phyloP scores from a whole-genome alignment of 345 rosid species.

The Citrus reticulata region DNA sequence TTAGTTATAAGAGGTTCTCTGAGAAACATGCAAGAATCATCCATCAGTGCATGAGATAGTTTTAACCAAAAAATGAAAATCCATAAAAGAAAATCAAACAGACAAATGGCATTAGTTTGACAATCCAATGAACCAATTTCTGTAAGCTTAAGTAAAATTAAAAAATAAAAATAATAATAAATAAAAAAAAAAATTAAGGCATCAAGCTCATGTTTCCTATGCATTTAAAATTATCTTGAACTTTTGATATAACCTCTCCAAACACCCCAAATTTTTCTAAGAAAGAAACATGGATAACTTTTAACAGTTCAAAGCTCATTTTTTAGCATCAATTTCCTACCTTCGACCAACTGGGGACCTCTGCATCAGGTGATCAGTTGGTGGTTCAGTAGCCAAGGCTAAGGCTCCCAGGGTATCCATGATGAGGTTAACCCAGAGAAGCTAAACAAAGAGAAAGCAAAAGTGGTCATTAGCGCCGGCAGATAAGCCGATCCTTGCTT shows the following conservation, averaged over 20 bases:
- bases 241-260: background rate
- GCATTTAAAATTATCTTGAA: background rate
- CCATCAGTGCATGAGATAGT: background rate
- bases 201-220: background rate
- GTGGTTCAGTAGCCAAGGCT: conserved; percentile 98
- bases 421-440: conserved; percentile 97
- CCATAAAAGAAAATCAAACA: background rate
- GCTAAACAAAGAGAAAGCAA: conserved; percentile 40
- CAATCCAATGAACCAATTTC: background rate
- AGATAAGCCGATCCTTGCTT: background rate
- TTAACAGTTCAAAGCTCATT: background rate
- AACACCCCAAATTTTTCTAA: background rate
- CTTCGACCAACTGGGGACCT: conserved; percentile 95
- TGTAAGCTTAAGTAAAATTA: background rate
- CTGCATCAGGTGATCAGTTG: conserved; percentile 86
- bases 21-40: conserved; percentile 16
- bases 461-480: background rate
- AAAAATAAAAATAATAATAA: too few relatives aligned
- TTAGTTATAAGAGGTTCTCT: conserved; percentile 97
- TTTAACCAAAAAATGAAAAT: background rate
- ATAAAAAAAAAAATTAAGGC: background rate
- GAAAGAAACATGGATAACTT: background rate
- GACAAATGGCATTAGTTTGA: background rate
- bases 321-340: conserved; percentile 28
- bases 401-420: conserved; percentile 99